Percentiles rank a stretch among this genome's conserved stretches.
Conservation (phyloP, 164 flowering plant genomes). For the Chloranthus sessilifolius region DNA sequence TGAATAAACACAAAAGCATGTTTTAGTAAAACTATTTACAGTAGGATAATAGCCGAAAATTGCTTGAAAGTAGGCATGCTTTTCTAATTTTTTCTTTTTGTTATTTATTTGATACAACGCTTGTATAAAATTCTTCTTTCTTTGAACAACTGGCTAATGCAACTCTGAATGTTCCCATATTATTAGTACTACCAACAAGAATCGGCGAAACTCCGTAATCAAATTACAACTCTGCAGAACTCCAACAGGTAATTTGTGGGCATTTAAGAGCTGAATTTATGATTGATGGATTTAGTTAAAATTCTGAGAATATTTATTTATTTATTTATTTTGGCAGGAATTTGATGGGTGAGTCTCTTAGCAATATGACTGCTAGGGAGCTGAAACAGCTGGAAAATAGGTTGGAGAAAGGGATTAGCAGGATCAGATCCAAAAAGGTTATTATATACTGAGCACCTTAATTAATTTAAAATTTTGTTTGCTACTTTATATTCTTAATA, state of each 20-base stretch:
- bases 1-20: too few relatives aligned
- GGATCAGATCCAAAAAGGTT: conserved; percentile 83
- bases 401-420: conserved; percentile 63
- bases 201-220: conserved; percentile 51
- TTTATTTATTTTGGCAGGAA: conserved; percentile 38
- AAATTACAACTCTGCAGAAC: conserved; percentile 50
- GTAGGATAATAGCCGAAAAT: too few relatives aligned
- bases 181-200: conserved; percentile 82
- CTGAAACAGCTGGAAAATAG: conserved; percentile 55
- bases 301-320: not conserved
- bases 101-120: too few relatives aligned
- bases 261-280: not conserved
- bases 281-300: not conserved
- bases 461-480: too few relatives aligned
- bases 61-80: too few relatives aligned
- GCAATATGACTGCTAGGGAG: conserved; percentile 40
- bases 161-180: too few relatives aligned
- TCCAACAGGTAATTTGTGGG: conserved; percentile 47
- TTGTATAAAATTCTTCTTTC: too few relatives aligned
- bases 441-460: not conserved
- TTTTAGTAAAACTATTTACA: too few relatives aligned
- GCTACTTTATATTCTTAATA: conserved; percentile 1
- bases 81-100: too few relatives aligned
- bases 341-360: conserved; percentile 62
- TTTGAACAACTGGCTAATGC: too few relatives aligned